Percentiles rank a stretch among this genome's conserved stretches.
phyloP scores from a whole-genome alignment of 148 eudicot species.

The Nepenthes gracilis region DNA sequence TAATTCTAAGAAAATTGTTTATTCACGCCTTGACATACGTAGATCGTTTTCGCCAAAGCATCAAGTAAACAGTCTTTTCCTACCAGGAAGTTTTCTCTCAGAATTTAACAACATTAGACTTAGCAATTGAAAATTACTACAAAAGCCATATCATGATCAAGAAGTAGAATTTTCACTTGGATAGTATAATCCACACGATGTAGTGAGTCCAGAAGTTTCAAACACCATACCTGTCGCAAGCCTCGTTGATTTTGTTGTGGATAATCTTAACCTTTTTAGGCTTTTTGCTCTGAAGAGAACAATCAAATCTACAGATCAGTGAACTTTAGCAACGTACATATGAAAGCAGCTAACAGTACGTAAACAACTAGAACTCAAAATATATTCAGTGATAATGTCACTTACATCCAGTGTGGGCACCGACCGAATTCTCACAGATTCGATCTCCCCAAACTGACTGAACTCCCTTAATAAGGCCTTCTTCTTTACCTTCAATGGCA shows the following conservation, averaged over 20 bases:
- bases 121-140: too few relatives aligned
- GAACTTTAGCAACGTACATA: not conserved
- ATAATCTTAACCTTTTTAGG: slow-evolving; percentile 40
- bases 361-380: not conserved
- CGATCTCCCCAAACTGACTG: slow-evolving; percentile 71
- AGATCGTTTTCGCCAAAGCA: too few relatives aligned
- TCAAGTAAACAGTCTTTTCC: too few relatives aligned
- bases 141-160: not conserved
- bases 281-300: slow-evolving; percentile 37
- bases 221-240: slow-evolving; percentile 39
- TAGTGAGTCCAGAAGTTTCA: not conserved
- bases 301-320: slow-evolving; percentile 3
- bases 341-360: not conserved
- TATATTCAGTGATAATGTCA: not conserved
- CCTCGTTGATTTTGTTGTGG: slow-evolving; percentile 28
- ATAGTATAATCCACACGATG: not conserved
- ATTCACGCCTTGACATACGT: too few relatives aligned
- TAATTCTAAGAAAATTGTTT: too few relatives aligned
- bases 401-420: slow-evolving; percentile 86
- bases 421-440: slow-evolving; percentile 81
- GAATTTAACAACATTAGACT: too few relatives aligned
- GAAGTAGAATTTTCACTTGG: not conserved
- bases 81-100: too few relatives aligned
- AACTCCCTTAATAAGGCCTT: slow-evolving; percentile 66
- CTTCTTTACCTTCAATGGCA: slow-evolving; percentile 86